Conservation (phyloP, 331 rosid species). For the Acacia concinna region DNA sequence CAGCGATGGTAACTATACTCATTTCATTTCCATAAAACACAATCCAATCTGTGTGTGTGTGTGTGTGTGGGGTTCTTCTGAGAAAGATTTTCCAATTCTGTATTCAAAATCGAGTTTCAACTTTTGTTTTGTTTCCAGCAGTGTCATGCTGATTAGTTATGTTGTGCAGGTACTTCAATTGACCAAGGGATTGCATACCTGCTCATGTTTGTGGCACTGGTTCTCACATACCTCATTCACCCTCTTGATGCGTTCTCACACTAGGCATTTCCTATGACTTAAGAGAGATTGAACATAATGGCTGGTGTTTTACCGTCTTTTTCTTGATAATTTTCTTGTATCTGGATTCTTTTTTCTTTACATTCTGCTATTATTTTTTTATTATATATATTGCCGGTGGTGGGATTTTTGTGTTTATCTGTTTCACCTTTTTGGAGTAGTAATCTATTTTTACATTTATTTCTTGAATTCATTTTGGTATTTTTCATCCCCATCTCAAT, state of each 20-base stretch:
- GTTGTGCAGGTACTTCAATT: slow-evolving; percentile 59
- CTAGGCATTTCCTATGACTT: slow-evolving; percentile 23
- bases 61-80: neutral
- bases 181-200: slow-evolving; percentile 83
- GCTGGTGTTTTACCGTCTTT: neutral
- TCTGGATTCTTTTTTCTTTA: neutral
- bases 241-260: slow-evolving; percentile 61
- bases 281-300: slow-evolving; percentile 16
- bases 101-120: neutral
- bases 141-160: neutral
- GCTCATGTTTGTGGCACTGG: slow-evolving; percentile 76
- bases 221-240: slow-evolving; percentile 79
- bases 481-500: neutral
- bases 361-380: neutral
- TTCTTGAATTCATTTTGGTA: neutral
- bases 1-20: slow-evolving; percentile 66
- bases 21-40: too few species aligned
- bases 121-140: neutral
- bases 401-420: neutral
- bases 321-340: neutral
- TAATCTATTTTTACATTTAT: neutral
- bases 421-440: neutral
- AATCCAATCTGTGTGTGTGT: too few species aligned
- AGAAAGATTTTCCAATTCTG: neutral
- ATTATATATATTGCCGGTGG: neutral